These are phyloP conservation scores for Marasmius fiardii DNA, from an alignment of 1,284 basidiomycete genomes.

Conservation along the genomic window DNA sequence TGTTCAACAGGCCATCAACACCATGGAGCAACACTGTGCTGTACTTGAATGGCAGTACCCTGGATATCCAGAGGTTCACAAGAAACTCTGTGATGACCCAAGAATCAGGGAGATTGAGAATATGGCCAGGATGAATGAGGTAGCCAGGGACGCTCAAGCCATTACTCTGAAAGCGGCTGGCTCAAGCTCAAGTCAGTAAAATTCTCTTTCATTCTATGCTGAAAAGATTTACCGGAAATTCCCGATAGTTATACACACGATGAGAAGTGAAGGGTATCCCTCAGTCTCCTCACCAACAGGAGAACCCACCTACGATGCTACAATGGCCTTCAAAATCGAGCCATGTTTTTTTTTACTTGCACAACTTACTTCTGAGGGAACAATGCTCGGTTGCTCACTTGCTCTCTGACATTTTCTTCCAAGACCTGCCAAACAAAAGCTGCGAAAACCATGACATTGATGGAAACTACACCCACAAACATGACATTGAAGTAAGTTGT, in stretches of 20 bases:
- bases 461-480: not conserved
- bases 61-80: not conserved
- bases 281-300: not conserved
- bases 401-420: not conserved
- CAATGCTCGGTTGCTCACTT: not conserved
- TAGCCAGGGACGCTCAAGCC: not conserved
- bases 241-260: not conserved
- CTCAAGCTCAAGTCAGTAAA: not conserved
- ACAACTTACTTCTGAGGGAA: not conserved
- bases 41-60: not conserved
- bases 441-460: not conserved
- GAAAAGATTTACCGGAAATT: not conserved
- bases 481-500: slow-evolving; percentile 9
- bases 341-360: not conserved
- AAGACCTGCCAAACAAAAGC: not conserved
- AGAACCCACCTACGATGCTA: not conserved
- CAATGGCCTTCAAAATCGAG: not conserved
- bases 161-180: not conserved
- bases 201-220: not conserved
- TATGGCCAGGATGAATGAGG: not conserved
- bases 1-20: not conserved
- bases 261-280: not conserved
- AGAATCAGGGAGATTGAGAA: not conserved
- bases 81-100: not conserved
- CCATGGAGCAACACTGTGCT: not conserved